Percentiles rank a stretch among this genome's conserved stretches.
Conservation (phyloP, 345 rosid genomes). For the Murraya paniculata region DNA sequence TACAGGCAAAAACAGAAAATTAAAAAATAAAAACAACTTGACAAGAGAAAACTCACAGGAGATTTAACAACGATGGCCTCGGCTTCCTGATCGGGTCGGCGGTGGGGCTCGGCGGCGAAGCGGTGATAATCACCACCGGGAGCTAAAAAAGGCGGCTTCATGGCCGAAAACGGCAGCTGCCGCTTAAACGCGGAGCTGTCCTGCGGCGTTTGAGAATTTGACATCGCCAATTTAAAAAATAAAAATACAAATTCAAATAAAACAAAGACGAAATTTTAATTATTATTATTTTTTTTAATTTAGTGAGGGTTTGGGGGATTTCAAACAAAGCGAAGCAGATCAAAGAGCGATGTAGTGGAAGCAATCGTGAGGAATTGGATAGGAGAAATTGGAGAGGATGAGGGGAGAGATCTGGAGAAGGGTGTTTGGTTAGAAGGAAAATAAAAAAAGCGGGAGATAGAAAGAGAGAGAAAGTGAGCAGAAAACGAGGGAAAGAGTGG, state of each 20-base stretch:
- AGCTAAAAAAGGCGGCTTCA: conserved; percentile 65
- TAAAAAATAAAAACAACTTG: neutral
- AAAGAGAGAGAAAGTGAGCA: conserved; percentile 39
- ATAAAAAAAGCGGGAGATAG: conserved; percentile 45
- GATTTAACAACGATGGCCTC: conserved; percentile 64
- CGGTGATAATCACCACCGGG: conserved; percentile 75
- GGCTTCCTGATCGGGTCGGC: conserved; percentile 45
- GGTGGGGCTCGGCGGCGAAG: conserved; percentile 45
- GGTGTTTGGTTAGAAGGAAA: conserved; percentile 39
- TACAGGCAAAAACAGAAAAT: neutral
- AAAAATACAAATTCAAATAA: neutral
- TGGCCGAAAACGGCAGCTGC: conserved; percentile 56
- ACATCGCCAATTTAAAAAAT: conserved; percentile 34
- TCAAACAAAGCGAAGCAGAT: neutral
- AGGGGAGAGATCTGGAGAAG: conserved; percentile 21
- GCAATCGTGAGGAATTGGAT: conserved; percentile 3
- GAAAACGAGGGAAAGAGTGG: conserved; percentile 63
- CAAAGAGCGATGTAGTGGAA: neutral
- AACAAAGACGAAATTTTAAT: neutral
- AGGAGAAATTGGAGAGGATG: conserved; percentile 5
- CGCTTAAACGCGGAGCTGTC: conserved; percentile 29
- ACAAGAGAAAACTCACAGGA: conserved; percentile 42
- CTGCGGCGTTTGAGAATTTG: conserved; percentile 42
- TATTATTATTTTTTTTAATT: neutral
- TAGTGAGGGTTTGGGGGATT: neutral